Conservation (phyloP, 352 stramenopile genomes). For the Pythium scleroteichum region DNA sequence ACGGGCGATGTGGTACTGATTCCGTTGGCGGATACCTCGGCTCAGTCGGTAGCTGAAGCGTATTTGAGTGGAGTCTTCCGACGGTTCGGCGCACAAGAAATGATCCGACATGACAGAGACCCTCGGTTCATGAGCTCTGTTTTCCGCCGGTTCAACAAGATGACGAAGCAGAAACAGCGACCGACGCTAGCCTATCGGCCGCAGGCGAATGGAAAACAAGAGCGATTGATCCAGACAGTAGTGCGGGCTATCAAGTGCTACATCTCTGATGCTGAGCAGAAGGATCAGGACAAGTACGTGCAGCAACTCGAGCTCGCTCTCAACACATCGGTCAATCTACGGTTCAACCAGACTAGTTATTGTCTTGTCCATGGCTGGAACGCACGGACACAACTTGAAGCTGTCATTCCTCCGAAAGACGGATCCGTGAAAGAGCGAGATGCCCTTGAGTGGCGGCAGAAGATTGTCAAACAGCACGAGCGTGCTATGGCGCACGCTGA, state of each 20-base stretch:
- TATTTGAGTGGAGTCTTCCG: not conserved
- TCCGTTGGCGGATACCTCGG: not conserved
- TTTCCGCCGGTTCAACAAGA: not conserved
- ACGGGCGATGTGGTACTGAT: slow-evolving; percentile 2
- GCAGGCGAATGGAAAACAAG: slow-evolving; percentile 2
- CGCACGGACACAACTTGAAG: not conserved
- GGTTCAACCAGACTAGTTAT: not conserved
- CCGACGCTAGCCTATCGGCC: not conserved
- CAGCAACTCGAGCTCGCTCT: not conserved
- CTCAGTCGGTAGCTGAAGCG: not conserved
- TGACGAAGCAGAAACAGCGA: not conserved
- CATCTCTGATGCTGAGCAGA: not conserved
- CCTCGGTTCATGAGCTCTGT: not conserved
- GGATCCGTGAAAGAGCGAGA: not conserved
- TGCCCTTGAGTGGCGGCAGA: not conserved
- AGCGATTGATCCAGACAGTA: not conserved
- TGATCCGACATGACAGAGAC: not conserved
- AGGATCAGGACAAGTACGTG: not conserved
- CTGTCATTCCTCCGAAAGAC: not conserved
- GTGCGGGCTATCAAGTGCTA: not conserved
- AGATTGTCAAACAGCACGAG: not conserved
- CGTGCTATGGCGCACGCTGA: not conserved
- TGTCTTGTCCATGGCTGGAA: slow-evolving; percentile 3
- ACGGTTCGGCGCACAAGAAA: not conserved
- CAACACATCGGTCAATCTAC: not conserved